Base-by-base conservation (phyloP, 352 stramenopile species). In the Phytophthora cactorum region DNA sequence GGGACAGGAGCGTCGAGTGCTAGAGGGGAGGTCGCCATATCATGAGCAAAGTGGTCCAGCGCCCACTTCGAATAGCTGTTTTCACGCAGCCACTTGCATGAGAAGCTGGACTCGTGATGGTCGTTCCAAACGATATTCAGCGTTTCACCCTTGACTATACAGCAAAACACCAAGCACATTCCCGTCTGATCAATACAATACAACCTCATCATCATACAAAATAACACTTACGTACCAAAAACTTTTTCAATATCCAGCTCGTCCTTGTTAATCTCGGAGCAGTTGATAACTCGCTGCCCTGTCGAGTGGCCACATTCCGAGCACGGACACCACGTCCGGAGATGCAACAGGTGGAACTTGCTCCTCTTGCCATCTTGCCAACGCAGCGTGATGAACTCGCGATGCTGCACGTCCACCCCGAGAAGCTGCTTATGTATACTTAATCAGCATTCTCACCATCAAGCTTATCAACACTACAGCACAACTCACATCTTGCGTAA, bases 201-300 rank as follows among this genome's bases (percentile, higher is more conserved):
- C 10, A 51, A 17, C 25, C 15, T 5, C 29, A 36, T 12, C 14
- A 28, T 12, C 60, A 12, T n/a, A 50, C 8, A 25, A 10, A 22
- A 44, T 15, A 39, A 32, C 14, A 25, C 46, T 27, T 53, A 52
- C 79, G 38, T 68, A 96, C 88, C 77, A 53, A 82, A 92, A 27
- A 93, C 79, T 64, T 92, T 80, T 22, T 86, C 79, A 50, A 96
- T 92, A 49, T 90, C 79, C 22, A 91, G 59, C 27, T 73, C 68
- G 5, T 80, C 63, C 11, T 74, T 59, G 29, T 78, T 58, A 47
- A 94, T 74, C 38, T 96, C 85, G 15, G 83, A 73, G 60, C 73
- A 74, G 63, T 93, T 96, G n/a, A 94, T 70, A 28, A 93, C 79
- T n/a, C 88, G 73, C 63, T 96, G 88, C 46, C 88, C 88, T 15